A percentile compares a stretch with the other conserved stretches of the same genome.
These are phyloP conservation scores for Apodospora peruviana DNA, from an alignment of 495 filamentous ascomycete genomes.

Conservation along the genomic window DNA sequence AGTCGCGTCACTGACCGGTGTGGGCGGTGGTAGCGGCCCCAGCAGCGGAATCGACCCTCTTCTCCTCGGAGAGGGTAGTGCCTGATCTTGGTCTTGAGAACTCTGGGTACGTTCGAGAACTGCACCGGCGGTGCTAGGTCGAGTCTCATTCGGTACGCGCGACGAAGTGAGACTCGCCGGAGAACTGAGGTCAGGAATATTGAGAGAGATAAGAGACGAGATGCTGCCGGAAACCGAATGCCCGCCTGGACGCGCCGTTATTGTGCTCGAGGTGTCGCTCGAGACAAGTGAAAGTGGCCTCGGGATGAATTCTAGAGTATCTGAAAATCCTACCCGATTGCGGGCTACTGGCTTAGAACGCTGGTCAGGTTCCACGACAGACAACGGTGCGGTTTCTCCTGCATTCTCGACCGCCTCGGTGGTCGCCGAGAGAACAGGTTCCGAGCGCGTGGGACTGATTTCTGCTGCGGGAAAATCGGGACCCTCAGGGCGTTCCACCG, in stretches of 20 bases:
- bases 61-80: conserved; percentile 29
- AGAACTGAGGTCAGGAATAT: conserved; percentile 28
- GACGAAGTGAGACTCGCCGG: conserved; percentile 20
- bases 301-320: conserved; percentile 62
- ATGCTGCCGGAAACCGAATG: conserved; percentile 61
- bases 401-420: conserved; percentile 4
- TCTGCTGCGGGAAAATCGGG: conserved; percentile 31
- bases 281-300: conserved; percentile 69
- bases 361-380: conserved; percentile 19
- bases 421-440: background rate
- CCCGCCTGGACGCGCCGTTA: conserved; percentile 53
- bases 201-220: conserved; percentile 53
- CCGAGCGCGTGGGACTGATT: conserved; percentile 9
- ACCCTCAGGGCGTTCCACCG: conserved; percentile 29
- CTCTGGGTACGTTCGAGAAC: conserved; percentile 42
- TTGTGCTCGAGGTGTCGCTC: conserved; percentile 64
- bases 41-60: conserved; percentile 49
- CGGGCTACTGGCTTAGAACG: conserved; percentile 36
- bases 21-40: conserved; percentile 24
- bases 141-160: conserved; percentile 27
- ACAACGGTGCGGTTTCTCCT: background rate
- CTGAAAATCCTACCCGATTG: conserved; percentile 53
- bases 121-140: conserved; percentile 50
- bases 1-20: conserved; percentile 23
- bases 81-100: conserved; percentile 23